Percentiles rank a stretch among this genome's conserved stretches.
Evolutionary conservation across 768 basidiomycete genomes (phyloP).

Genomic region (Suillus tomentosus): DNA sequence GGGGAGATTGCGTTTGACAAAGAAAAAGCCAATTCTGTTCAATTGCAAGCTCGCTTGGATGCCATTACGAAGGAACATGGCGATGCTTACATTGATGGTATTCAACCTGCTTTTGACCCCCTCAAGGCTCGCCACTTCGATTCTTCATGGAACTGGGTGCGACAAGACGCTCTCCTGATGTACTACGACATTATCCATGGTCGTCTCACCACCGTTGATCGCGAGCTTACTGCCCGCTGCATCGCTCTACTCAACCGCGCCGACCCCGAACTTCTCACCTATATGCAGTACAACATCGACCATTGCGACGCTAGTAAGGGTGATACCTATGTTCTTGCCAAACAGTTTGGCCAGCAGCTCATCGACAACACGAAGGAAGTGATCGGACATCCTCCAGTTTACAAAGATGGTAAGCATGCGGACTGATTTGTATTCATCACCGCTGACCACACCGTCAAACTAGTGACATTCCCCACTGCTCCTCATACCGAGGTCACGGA

Average conservation of each 20-base stretch:
- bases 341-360: conserved; percentile 94
- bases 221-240: conserved; percentile 95
- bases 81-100: conserved; percentile 90
- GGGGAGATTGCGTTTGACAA: conserved; percentile 89
- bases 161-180: conserved; percentile 95
- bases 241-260: conserved; percentile 98
- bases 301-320: conserved; percentile 78
- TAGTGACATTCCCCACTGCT: conserved; percentile 97
- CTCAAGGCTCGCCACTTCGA: conserved; percentile 98
- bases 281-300: conserved; percentile 96
- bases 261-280: conserved; percentile 85
- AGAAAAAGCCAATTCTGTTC: conserved; percentile 72
- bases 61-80: conserved; percentile 91
- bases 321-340: conserved; percentile 92
- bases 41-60: conserved; percentile 86
- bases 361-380: conserved; percentile 92
- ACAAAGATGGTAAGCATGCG: conserved; percentile 82
- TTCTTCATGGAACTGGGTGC: conserved; percentile 99
- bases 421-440: not conserved
- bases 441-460: conserved; percentile 9
- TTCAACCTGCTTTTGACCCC: conserved; percentile 92
- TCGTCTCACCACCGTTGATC: conserved; percentile 89
- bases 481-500: conserved; percentile 92
- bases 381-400: conserved; percentile 80
- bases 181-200: conserved; percentile 99